A percentile compares a stretch with the other conserved stretches of the same genome.
These are phyloP conservation scores for Pinus albicaulis DNA, from an alignment of 75 land plant genomes.

Conservation along the genomic window DNA sequence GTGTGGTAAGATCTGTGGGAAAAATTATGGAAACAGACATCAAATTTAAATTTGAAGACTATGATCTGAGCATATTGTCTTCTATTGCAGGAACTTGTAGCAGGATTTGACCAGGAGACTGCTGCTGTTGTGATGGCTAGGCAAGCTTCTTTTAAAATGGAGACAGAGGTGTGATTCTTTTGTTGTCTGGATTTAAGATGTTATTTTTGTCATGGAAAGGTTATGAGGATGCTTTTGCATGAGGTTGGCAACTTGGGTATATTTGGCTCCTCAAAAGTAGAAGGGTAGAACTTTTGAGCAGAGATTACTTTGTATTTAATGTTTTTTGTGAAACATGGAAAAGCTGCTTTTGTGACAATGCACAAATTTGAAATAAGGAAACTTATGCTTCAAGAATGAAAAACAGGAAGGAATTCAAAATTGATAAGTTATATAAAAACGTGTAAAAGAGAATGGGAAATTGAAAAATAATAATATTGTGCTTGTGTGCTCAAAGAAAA, in stretches of 20 bases:
- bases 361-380: background rate
- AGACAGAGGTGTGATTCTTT: conserved; percentile 60
- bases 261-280: background rate
- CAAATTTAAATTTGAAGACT: too few relatives aligned
- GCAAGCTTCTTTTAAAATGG: conserved; percentile 83
- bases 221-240: background rate
- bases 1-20: too few relatives aligned
- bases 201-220: background rate
- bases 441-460: background rate
- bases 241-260: background rate
- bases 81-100: conserved; percentile 65
- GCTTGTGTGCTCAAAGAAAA: background rate
- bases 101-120: conserved; percentile 94
- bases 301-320: background rate
- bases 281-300: background rate
- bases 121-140: conserved; percentile 96
- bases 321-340: background rate
- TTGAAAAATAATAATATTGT: background rate
- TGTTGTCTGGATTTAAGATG: background rate
- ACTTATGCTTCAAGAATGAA: too few relatives aligned
- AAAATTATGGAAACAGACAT: too few relatives aligned
- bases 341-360: background rate
- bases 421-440: too few relatives aligned
- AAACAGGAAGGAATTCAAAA: too few relatives aligned
- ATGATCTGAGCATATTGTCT: background rate